phyloP scores from a whole-genome alignment of 306 rosid species.

The Rosa multiflora region DNA sequence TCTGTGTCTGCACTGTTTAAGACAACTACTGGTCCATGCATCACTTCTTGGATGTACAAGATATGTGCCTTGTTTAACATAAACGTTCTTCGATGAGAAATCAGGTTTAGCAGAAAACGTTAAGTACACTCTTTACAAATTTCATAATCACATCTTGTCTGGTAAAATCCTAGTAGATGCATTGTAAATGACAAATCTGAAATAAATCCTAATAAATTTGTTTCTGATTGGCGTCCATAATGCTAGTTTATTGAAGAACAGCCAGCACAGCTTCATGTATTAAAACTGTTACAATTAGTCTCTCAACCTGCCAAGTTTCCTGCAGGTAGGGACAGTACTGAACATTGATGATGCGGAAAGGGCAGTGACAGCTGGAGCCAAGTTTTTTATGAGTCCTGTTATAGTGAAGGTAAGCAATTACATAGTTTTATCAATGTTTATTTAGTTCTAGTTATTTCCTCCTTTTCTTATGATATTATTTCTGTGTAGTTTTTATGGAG shows the following conservation, averaged over 20 bases:
- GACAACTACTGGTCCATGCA: neutral
- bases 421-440: neutral
- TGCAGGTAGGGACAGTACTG: constrained; percentile 91
- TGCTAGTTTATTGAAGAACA: neutral
- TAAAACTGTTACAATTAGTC: constrained; percentile 1
- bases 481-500: neutral
- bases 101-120: constrained; percentile 1
- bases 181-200: neutral
- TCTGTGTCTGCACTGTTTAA: constrained; percentile 1
- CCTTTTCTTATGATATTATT: neutral
- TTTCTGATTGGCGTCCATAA: neutral
- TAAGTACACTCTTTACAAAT: neutral
- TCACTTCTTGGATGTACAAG: neutral
- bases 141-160: neutral
- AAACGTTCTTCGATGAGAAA: neutral
- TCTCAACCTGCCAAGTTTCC: constrained; percentile 30
- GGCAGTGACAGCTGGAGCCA: constrained; percentile 81
- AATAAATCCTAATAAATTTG: neutral
- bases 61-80: neutral
- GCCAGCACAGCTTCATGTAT: neutral
- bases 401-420: constrained; percentile 55
- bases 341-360: constrained; percentile 69
- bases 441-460: neutral
- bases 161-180: constrained; percentile 3
- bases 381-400: constrained; percentile 89